Base-by-base conservation (phyloP, 106 monocot species). In the Narthecium ossifragum region DNA sequence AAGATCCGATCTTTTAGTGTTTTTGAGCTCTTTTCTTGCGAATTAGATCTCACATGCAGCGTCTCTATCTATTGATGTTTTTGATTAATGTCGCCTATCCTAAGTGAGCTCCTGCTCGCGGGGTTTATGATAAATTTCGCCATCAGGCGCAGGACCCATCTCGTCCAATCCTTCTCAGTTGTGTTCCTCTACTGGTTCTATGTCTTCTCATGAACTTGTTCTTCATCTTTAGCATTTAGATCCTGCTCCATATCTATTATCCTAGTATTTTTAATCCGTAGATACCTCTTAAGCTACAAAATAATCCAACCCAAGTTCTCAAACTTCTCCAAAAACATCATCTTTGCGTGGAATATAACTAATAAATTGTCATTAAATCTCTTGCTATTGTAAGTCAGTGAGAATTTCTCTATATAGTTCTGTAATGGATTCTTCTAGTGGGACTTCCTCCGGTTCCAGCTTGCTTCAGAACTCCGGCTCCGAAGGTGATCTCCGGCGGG, bases 101-200 rank as follows among this genome's bases (percentile, higher is more conserved):
- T 72, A 50, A 75, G 74, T 79, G 79, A 78, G n/a, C 36, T 79
- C 60, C 62, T 85, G 1, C 59, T 62, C 60, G 59, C 62, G 8
- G 72, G 55, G 60, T 78, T 84, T 85, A 85, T 85, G 85, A 68
- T 85, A 52, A 80, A 63, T 61, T 85, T 80, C 51, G 43, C 80
- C 13, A 58, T 85, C 34, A 47, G 65, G 37, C 71, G 70, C 57
- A 51, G 80, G 49, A 85, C 73, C 54, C 85, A 73, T 48, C 61
- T 85, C 4, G 78, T 70, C 31, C 79, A 85, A 18, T 85, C 85
- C 17, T 85, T 85, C 70, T 85, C 85, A 13, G 80, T 85, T 4
- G 80, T 85, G 17, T 85, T 85, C 75, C 85, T 85, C 47, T 77
- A 85, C 80, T 85, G 85, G 85, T 80, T 85, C 80, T 85, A 85